Conservation (phyloP, 169 alveolate genomes). For the Plasmodium fragile region DNA sequence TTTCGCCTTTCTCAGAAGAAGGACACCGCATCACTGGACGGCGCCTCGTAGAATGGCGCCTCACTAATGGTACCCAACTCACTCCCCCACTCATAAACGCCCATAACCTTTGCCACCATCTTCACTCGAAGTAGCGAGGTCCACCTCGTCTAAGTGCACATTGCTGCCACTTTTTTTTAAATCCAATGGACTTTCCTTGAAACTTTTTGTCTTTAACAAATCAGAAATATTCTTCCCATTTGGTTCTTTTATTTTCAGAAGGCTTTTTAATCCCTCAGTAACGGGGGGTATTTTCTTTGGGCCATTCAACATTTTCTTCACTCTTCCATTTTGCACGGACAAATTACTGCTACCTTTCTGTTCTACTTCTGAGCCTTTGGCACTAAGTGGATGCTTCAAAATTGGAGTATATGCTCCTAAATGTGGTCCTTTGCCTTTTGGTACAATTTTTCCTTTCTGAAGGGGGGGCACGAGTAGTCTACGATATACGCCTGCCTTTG, state of each 20-base stretch:
- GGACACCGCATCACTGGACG: neutral
- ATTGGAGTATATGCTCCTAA: neutral
- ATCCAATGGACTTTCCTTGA: conserved; percentile 6
- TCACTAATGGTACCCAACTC: neutral
- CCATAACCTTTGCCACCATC: neutral
- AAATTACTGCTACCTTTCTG: neutral
- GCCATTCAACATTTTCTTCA: neutral
- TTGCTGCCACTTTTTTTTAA: neutral
- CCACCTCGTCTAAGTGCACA: neutral
- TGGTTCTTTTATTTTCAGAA: conserved; percentile 25
- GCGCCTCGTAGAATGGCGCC: neutral
- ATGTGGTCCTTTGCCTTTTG: neutral
- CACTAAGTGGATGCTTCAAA: neutral
- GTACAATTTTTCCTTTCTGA: neutral
- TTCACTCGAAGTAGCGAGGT: neutral
- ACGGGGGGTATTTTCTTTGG: neutral
- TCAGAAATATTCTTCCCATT: conserved; percentile 7
- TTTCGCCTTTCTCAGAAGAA: neutral
- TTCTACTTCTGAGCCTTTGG: neutral
- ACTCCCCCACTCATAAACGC: neutral
- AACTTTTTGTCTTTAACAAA: conserved; percentile 7
- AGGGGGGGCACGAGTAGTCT: neutral
- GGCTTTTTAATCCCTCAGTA: neutral
- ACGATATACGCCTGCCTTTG: neutral
- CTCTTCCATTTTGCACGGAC: neutral